Evolutionary conservation across 139 green algal genomes (phyloP), one percentile per base, ranked within the genome.

Genomic region (Tetradesmus lagerheimii): DNA sequence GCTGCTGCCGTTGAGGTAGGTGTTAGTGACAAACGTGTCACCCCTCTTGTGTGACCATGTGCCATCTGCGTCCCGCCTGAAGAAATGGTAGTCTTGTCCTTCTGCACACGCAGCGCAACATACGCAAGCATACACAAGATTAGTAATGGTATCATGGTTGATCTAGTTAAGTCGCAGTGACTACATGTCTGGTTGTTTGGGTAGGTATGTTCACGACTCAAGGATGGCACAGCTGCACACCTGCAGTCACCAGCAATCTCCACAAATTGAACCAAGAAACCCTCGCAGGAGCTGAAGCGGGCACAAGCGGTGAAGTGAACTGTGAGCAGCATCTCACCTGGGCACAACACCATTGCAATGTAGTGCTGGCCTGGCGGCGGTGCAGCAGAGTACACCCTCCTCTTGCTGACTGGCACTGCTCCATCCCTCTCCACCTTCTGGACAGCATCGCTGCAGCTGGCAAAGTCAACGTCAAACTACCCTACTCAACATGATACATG

Each of bases 1-100:
- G 27, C 27, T 53, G 25, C 37, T 35, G 27, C 78, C 78, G 11
- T 84, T 53, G 25, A 34, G 78, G 29, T 64, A 84, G 38, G 78
- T 84, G 41, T 84, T 84, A 5, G 78, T 84, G 41, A 84, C 78
- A 84, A 84, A 84, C 4, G 78, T 84, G 41, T 84, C 78, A 31
- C 78, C 78, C 1, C 27, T 25, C 41, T 84, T 84, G 8, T 84
- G 78, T 34, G 78, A 84, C 78, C 78, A 84, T 15, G 3, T 62
- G 39, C 78, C 78, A 50, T 62, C 38, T 5, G 38, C 78, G 27
- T 84, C 78, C 16, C 78, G 38, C 12, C 78, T 84, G 23, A 84
- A 84, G 38, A 84, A 84, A 27, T 84, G 78, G 34, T 39, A 84
- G 11, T 84, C 78, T 15, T 18, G 34, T 8, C 37, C 57, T 6